Percentiles rank a stretch among this genome's conserved stretches.
Evolutionary conservation across 2,329 filamentous ascomycete species (phyloP).

Genomic region (Zymoseptoria crescenta): DNA sequence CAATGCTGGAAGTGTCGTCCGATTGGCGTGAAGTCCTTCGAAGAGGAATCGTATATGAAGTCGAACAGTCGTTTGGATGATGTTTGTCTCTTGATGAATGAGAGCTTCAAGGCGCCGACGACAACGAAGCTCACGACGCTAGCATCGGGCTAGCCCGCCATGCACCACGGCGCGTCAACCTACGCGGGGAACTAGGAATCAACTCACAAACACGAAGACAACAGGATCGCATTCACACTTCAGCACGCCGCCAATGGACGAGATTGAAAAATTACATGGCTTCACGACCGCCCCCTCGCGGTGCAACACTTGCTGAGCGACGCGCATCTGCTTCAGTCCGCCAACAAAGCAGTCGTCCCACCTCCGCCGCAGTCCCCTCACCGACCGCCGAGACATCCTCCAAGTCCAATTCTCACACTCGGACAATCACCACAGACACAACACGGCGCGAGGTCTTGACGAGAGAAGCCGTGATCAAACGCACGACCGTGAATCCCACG

Average conservation of each 20-base stretch:
- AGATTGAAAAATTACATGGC: conserved; percentile 16
- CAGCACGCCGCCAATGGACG: conserved; percentile 3
- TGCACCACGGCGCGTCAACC: not conserved
- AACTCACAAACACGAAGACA: not conserved
- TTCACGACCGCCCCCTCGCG: conserved; percentile 20
- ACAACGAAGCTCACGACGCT: not conserved
- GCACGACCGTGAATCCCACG: conserved; percentile 13
- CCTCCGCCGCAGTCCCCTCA: conserved; percentile 15
- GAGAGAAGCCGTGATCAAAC: conserved; percentile 14
- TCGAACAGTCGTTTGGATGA: not conserved
- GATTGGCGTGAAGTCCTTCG: no score
- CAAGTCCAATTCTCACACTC: conserved; percentile 10
- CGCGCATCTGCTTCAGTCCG: conserved; percentile 20
- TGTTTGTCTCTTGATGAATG: not conserved
- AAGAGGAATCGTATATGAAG: not conserved
- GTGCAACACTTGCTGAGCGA: conserved; percentile 22
- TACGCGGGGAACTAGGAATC: not conserved
- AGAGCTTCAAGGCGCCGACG: not conserved
- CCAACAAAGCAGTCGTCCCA: conserved; percentile 21
- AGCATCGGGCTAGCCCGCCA: not conserved
- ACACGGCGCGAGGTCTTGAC: conserved; percentile 12
- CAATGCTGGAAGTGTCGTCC: no score
- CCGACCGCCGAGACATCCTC: conserved; percentile 10
- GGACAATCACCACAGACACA: conserved; percentile 16
- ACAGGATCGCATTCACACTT: not conserved